Evolutionary conservation across 352 stramenopile genomes (phyloP), one percentile per base, ranked within the genome.

Genomic region (Globisporangium apiculatum): DNA sequence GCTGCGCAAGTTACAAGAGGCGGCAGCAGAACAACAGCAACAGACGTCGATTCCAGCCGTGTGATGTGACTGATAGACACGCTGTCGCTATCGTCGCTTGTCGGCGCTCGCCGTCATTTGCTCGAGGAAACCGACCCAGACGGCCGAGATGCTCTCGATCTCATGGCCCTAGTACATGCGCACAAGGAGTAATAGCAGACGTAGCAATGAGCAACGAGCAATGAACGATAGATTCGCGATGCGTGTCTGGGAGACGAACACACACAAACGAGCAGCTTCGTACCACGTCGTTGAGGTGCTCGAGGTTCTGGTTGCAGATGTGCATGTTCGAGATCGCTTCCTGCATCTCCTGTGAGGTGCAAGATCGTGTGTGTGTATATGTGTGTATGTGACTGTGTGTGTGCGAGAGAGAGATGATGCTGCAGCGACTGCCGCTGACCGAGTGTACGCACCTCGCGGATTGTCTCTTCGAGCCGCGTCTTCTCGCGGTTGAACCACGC

Each of bases 271-370:
- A 31, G 24, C 24, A 31, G 24, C 24, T 31, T 31, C 75, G 35
- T 51, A 92, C 83, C 56, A 92, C 79, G 41, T 92, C 83, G 50
- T 92, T 90, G 18, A 90, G 62, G 51, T 92, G 83, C 53, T 90
- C 83, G 51, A 92, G 67, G 48, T 90, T 90, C 57, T 90, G 83
- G 58, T 79, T 88, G 37, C 90, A 59, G 54, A 89, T 92, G 52
- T 92, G 76, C 24, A 89, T 73, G 53, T 90, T 90, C n/a, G 79
- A 89, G 37, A 88, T 73, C 4, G 79, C 80, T 61, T 90, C 83
- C 57, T 92, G 80, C 66, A 90, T 82, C 53, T 80, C 76, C 82
- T 91, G 45, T 18, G 24, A 31, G 24, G 24, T 31, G 12, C 7
- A 43, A 8, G 40, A 12, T 43, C 11, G 40, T 43, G 40, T 55